These are phyloP conservation scores for Xylaria sp. DNA, from an alignment of 2,329 filamentous ascomycete species.

Conservation along the genomic window DNA sequence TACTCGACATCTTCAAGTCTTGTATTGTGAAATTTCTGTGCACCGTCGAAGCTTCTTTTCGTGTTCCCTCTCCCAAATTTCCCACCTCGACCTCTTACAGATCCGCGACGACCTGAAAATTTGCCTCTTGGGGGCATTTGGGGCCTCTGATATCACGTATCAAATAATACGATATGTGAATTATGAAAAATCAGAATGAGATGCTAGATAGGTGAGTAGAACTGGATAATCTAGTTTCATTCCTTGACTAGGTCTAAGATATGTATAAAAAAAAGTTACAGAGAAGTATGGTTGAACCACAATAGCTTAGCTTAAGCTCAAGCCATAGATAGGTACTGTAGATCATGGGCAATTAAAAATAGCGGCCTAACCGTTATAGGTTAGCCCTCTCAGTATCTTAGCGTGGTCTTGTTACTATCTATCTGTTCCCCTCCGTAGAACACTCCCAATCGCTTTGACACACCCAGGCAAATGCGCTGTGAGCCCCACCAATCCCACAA, in stretches of 20 bases:
- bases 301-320: conserved; percentile 26
- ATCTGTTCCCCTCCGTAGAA: conserved; percentile 30
- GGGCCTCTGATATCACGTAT: neutral
- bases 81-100: conserved; percentile 42
- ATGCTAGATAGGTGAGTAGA: neutral
- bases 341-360: neutral
- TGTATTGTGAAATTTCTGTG: conserved; percentile 58
- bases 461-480: conserved; percentile 22
- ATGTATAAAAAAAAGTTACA: conserved; percentile 33
- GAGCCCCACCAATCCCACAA: conserved; percentile 46
- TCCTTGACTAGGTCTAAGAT: conserved; percentile 26
- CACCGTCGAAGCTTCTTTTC: conserved; percentile 48
- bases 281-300: conserved; percentile 32
- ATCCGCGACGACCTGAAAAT: conserved; percentile 42
- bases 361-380: conserved; percentile 10
- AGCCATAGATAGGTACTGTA: conserved; percentile 37
- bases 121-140: conserved; percentile 43
- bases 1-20: conserved; percentile 60
- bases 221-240: neutral
- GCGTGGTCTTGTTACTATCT: conserved; percentile 30
- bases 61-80: conserved; percentile 36
- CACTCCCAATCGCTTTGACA: conserved; percentile 22
- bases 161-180: neutral
- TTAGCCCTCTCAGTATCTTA: conserved; percentile 33
- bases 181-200: neutral